A percentile compares a stretch with the other conserved stretches of the same genome.
Conservation (phyloP, 768 basidiomycete genomes). For the Tephrocybe sp. region DNA sequence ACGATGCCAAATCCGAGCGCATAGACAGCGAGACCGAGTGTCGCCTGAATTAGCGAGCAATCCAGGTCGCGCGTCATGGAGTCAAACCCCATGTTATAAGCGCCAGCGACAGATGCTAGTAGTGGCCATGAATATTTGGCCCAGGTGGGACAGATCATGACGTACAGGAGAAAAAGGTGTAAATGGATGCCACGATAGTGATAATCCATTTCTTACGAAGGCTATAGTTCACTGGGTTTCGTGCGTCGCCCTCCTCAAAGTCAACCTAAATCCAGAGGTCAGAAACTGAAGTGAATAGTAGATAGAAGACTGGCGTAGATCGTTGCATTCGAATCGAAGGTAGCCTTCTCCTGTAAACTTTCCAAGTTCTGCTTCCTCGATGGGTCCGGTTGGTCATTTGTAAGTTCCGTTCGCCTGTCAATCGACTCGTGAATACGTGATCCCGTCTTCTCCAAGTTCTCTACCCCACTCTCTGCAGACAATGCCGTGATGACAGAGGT, state of each 20-base stretch:
- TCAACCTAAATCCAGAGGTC: conserved; percentile 17
- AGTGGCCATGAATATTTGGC: neutral
- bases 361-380: neutral
- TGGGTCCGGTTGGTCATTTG: neutral
- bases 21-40: conserved; percentile 51
- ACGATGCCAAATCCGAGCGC: conserved; percentile 61
- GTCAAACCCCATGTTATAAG: conserved; percentile 54
- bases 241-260: conserved; percentile 21
- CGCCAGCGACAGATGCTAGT: conserved; percentile 48
- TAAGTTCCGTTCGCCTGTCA: neutral
- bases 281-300: neutral
- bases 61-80: conserved; percentile 56
- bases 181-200: conserved; percentile 44
- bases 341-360: neutral
- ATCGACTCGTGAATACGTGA: neutral
- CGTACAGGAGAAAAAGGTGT: conserved; percentile 49
- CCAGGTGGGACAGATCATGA: neutral
- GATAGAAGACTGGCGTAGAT: conserved; percentile 7
- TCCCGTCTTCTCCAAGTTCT: neutral
- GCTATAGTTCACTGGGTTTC: conserved; percentile 24
- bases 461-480: neutral
- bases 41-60: conserved; percentile 45
- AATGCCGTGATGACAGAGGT: neutral
- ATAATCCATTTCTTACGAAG: conserved; percentile 25
- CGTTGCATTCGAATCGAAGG: neutral